A percentile compares a stretch with the other conserved stretches of the same genome.
Evolutionary conservation across 805 yeast genomes (phyloP).

Genomic region (Tetrapisispora arboricola): DNA sequence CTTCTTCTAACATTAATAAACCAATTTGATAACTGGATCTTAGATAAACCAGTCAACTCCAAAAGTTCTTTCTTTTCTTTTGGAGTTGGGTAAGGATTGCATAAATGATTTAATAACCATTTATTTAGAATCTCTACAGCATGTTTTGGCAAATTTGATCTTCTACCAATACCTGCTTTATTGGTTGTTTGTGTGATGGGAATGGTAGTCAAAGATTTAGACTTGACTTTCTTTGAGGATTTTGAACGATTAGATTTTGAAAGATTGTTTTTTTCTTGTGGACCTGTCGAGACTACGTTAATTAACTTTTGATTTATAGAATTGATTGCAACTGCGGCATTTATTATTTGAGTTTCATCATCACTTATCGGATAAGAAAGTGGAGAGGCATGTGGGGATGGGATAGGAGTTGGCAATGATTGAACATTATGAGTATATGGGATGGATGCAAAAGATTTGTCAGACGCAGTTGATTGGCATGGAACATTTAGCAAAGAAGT

Average conservation of each 20-base stretch:
- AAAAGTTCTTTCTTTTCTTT: conserved; percentile 63
- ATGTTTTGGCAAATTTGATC: conserved; percentile 71
- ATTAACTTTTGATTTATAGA: not conserved
- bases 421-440: not conserved
- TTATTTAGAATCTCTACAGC: conserved; percentile 61
- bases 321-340: conserved; percentile 4
- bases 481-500: not conserved
- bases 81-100: conserved; percentile 78
- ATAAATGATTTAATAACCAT: conserved; percentile 67
- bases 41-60: conserved; percentile 64
- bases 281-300: not conserved
- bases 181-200: not conserved
- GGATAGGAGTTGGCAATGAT: conserved; percentile 2
- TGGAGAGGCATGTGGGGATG: conserved; percentile 3
- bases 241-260: not conserved
- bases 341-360: conserved; percentile 2
- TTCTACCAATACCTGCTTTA: conserved; percentile 22
- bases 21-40: conserved; percentile 79
- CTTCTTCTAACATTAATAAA: conserved; percentile 80
- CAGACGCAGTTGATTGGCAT: not conserved
- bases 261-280: not conserved
- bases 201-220: not conserved
- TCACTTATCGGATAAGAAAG: not conserved
- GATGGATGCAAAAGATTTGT: not conserved
- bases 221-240: not conserved